Percentiles rank a stretch among this genome's conserved stretches.
These are phyloP conservation scores for Chlamydomonas incerta DNA, from an alignment of 139 green algal genomes.

Conservation along the genomic window DNA sequence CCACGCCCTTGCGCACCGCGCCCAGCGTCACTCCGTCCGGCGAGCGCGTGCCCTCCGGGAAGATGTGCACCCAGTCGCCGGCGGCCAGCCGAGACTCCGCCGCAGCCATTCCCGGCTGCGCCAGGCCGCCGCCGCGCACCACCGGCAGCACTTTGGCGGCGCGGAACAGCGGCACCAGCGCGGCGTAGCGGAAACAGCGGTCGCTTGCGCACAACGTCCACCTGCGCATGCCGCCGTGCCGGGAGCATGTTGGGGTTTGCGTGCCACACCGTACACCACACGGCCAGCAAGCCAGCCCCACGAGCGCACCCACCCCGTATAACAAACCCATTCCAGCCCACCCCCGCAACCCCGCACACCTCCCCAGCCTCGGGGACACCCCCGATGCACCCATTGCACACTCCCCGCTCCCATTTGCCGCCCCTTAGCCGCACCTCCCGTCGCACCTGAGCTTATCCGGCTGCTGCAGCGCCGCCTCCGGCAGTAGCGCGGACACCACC, in stretches of 20 bases:
- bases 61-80: constrained; percentile 96
- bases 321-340: too few relatives aligned
- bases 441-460: constrained; percentile 59
- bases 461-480: constrained; percentile 55
- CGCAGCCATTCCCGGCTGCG: constrained; percentile 82
- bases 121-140: constrained; percentile 83
- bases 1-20: constrained; percentile 81
- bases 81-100: constrained; percentile 67
- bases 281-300: too few relatives aligned
- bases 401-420: too few relatives aligned
- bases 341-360: too few relatives aligned
- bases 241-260: too few relatives aligned
- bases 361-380: too few relatives aligned
- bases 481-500: constrained; percentile 80
- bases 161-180: constrained; percentile 81
- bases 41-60: constrained; percentile 90
- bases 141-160: constrained; percentile 89
- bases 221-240: too few relatives aligned
- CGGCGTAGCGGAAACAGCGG: constrained; percentile 86
- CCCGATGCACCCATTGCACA: too few relatives aligned
- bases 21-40: constrained; percentile 62
- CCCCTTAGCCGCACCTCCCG: neutral
- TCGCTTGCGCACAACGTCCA: constrained; percentile 95
- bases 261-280: too few relatives aligned
- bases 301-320: too few relatives aligned